Conservation (phyloP, 306 rosid species). For the Crataegus laevigata region DNA sequence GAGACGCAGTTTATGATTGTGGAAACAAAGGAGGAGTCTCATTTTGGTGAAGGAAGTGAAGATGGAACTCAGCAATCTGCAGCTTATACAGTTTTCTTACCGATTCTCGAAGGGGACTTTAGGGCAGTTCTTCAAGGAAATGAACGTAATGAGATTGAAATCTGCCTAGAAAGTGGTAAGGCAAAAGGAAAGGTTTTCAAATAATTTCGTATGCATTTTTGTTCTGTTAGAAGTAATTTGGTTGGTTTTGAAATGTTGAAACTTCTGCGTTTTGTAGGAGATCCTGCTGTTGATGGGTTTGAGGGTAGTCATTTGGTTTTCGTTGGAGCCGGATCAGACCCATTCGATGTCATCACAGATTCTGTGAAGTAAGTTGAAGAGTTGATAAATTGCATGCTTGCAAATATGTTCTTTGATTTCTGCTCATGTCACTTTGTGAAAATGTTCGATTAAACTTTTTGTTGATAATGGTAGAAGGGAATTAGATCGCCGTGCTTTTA, state of each 20-base stretch:
- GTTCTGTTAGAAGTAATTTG: neutral
- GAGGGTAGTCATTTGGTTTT: conserved; percentile 77
- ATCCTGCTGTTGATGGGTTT: conserved; percentile 69
- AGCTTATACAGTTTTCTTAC: conserved; percentile 61
- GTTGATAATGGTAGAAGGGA: neutral
- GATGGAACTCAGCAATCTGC: conserved; percentile 32
- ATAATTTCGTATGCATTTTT: neutral
- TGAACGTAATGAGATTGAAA: conserved; percentile 69
- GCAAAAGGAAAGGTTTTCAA: neutral
- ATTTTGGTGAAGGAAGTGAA: conserved; percentile 29
- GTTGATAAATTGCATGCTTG: neutral
- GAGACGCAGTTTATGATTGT: conserved; percentile 87
- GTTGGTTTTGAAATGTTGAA: neutral
- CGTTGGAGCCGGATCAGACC: conserved; percentile 76
- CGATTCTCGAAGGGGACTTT: conserved; percentile 93
- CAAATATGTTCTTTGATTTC: neutral
- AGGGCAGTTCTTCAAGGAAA: conserved; percentile 94
- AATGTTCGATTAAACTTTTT: neutral
- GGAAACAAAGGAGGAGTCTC: conserved; percentile 41
- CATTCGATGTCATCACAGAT: conserved; percentile 72
- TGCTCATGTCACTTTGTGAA: neutral
- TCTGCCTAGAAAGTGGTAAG: conserved; percentile 90
- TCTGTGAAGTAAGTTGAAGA: conserved; percentile 62
- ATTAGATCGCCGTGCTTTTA: neutral
- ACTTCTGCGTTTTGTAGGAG: conserved; percentile 43